Conservation (phyloP, 2,329 filamentous ascomycete genomes). For the Fusarium sp. region DNA sequence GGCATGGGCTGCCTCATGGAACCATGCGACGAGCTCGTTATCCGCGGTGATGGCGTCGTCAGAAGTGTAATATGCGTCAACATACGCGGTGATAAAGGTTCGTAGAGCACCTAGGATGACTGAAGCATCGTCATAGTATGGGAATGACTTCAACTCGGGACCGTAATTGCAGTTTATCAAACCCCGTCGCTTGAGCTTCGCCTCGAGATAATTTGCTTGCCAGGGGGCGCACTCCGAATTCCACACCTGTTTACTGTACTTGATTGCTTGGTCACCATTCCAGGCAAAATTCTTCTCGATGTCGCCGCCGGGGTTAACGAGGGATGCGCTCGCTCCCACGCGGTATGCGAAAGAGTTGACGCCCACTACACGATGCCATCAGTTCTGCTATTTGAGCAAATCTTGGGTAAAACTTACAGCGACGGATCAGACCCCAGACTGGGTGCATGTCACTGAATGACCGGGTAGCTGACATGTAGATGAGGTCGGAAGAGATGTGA, state of each 20-base stretch:
- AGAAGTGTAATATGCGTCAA: background rate
- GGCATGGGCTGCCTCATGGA: background rate
- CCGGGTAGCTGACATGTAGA: background rate
- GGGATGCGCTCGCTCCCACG: background rate
- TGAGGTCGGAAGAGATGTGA: background rate
- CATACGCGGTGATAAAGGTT: background rate
- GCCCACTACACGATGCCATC: fast-evolving
- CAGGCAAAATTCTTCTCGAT: background rate
- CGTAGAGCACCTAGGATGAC: fast-evolving
- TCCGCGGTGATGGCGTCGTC: background rate
- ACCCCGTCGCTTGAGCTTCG: background rate
- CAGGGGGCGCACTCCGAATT: background rate
- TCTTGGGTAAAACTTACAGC: background rate
- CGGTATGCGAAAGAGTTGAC: background rate
- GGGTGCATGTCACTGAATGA: background rate
- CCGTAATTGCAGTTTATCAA: background rate
- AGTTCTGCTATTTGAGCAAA: fast-evolving
- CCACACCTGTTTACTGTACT: background rate
- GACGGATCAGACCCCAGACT: background rate
- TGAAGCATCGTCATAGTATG: background rate
- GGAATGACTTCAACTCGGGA: background rate
- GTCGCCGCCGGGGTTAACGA: background rate
- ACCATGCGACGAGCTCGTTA: background rate
- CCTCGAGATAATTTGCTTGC: background rate
- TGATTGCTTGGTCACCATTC: background rate